Evolutionary conservation across 2,329 filamentous ascomycete genomes (phyloP), one percentile per base, ranked within the genome.

Genomic region (Diaporthe vaccinii): DNA sequence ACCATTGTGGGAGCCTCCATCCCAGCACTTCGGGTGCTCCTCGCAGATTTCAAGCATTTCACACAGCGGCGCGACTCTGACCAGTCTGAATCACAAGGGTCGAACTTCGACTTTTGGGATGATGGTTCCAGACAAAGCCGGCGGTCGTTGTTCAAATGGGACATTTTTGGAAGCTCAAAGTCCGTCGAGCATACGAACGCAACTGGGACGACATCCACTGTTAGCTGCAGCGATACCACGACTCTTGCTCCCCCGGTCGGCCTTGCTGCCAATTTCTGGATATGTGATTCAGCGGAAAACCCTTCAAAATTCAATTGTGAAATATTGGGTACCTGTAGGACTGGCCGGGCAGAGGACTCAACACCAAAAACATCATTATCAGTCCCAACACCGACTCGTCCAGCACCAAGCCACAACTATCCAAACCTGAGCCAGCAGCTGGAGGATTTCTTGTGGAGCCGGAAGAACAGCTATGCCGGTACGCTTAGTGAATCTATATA

Each of bases 1-100:
- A 72, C 73, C 15, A 75, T 75, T 14, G 12, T 55, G 14, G 73
- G 15, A 31, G 55, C 55, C 17, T 72, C 55, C 4, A 75, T 72
- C 25, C 67, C 73, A 8, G 65, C 59, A 9, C 46, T 75, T 4
- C 41, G 73, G n/a, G 53, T 69, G n/a, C 67, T 72, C 0, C 36
- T 71, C 0, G 41, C 57, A 4, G 57, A 73, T 31, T 49, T 62
- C 57, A 61, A 46, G 3, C 41, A 17, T n/a, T 49, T 68, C 4
- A 68, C 46, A 12, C 46, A 68, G 28, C 65, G 65, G 28, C 46
- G 65, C 0, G 1, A 1, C 2, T 68, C 65, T 53, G 46, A 68
- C 0, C 46, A 68, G 22, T 53, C 65, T 15, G 65, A 68, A 25
- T 68, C 65, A 3, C 65, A 68, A 12, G 65, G 65, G 1, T 68